Evolutionary conservation across 495 filamentous ascomycete species (phyloP), one percentile per base, ranked within the genome.

Genomic region (Penicillium desertorum): DNA sequence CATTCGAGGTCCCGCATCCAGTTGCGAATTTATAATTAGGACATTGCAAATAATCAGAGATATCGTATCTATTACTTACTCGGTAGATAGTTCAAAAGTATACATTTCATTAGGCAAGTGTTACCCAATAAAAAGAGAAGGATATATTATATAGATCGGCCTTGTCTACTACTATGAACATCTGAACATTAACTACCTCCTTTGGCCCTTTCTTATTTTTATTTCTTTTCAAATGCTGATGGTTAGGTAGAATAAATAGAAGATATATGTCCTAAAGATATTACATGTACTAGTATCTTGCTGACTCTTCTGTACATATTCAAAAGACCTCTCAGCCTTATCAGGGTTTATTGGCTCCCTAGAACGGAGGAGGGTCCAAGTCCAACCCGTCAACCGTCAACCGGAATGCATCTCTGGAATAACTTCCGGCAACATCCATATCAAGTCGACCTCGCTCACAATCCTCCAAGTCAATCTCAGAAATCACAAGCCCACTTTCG

Each of bases 331-430:
- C 36, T 39, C 8, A n/a, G 6, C n/a, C 5, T n/a, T 17, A 17
- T n/a, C 16, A 37, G 6, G 5, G 23, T 25, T 25, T 5, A 25
- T 6, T 25, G 23, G 23, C 23, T 25, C 5, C 23, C 47, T 42
- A 64, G 32, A 66, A 60, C 0, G 66, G 66, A 20, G 91, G 84
- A 27, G 91, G 90, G 60, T 79, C 81, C 57, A 96, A 65, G 68
- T 92, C 88, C 56, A 89, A 59, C 2, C 90, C 91, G 44, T 86
- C 81, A 4, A 95, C 90, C 0, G 79, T 84, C 44, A 96, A 75
- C 66, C 86, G 85, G 71, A 96, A 95, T 3, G 87, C 78, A 72
- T 96, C 91, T 58, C 86, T 91, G n/a, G 88, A 88, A 71, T 92
- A 94, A 62, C 84, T 87, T 5, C 89, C 90, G 10, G 86, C 88